Evolutionary conservation across 768 basidiomycete species (phyloP).

Genomic region (Favolaschia claudopus): DNA sequence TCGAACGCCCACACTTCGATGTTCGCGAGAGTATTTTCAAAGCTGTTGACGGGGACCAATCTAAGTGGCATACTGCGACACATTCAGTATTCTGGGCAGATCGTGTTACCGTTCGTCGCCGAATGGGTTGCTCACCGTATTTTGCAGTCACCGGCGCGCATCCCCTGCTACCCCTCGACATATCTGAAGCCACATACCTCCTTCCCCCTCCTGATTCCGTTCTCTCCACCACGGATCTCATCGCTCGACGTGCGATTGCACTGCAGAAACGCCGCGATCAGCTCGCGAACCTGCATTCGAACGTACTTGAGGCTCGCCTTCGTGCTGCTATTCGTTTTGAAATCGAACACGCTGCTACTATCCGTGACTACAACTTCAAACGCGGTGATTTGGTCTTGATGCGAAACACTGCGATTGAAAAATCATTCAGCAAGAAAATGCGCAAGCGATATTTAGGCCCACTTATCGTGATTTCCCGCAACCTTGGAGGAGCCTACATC

Average conservation of each 20-base stretch:
- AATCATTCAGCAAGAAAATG: too few species aligned
- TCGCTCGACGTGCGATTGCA: conserved; percentile 26
- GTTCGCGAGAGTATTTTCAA: conserved; percentile 23
- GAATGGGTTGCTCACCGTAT: too few species aligned
- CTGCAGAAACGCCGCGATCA: too few species aligned
- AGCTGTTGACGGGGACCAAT: conserved; percentile 7
- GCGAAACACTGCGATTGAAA: conserved; percentile 38
- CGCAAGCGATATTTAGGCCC: conserved; percentile 44
- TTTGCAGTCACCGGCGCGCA: too few species aligned
- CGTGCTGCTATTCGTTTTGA: too few species aligned
- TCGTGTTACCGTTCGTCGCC: conserved; percentile 24
- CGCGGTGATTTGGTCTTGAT: conserved; percentile 42
- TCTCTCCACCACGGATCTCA: conserved; percentile 31
- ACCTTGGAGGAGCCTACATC: too few species aligned
- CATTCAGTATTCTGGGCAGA: conserved; percentile 30
- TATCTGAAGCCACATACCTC: too few species aligned
- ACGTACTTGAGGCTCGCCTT: conserved; percentile 14
- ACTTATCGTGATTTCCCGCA: conserved; percentile 34
- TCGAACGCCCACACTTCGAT: too few species aligned
- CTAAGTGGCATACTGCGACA: conserved; percentile 11
- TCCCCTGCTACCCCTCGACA: too few species aligned
- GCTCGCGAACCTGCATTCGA: conserved; percentile 17
- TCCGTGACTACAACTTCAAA: conserved; percentile 35
- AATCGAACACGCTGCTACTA: too few species aligned
- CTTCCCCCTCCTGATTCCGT: conserved; percentile 15